phyloP scores from a whole-genome alignment of 139 green algal species.

The Mesostigma viride region DNA sequence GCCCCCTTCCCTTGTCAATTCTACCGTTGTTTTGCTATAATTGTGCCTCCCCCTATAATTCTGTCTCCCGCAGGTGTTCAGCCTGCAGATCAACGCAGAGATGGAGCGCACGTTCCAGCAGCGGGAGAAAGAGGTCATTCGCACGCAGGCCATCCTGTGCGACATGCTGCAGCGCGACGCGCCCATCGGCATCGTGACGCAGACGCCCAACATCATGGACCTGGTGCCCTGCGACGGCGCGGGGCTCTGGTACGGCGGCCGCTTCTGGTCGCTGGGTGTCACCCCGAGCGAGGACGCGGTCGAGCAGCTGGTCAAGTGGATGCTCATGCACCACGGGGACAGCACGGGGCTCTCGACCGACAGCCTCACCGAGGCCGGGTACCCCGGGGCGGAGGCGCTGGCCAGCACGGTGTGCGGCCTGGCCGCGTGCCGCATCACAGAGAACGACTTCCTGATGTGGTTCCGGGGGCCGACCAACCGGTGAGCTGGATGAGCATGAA shows the following conservation, averaged over 20 bases:
- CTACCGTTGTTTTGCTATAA: too few species aligned
- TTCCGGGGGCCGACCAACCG: conserved; percentile 15
- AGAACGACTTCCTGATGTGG: conserved; percentile 37
- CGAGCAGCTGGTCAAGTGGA: conserved; percentile 19
- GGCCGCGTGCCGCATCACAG: conserved; percentile 29
- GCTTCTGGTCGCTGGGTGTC: conserved; percentile 27
- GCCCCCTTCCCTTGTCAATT: too few species aligned
- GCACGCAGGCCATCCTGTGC: conserved; percentile 33
- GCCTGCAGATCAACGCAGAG: conserved; percentile 34
- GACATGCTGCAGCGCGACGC: conserved; percentile 36
- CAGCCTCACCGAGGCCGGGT: conserved; percentile 26
- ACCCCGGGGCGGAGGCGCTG: conserved; percentile 17
- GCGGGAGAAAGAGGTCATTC: conserved; percentile 33
- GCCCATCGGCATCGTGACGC: conserved; percentile 31
- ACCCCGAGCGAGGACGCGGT: conserved; percentile 28
- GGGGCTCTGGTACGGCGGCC: conserved; percentile 22
- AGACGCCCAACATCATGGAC: conserved; percentile 35
- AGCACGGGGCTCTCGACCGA: conserved; percentile 31
- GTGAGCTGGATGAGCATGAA: too few species aligned
- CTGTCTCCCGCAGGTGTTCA: conserved; percentile 26
- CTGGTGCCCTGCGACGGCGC: conserved; percentile 31
- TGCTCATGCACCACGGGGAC: conserved; percentile 26
- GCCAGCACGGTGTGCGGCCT: conserved; percentile 27
- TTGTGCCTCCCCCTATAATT: too few species aligned
- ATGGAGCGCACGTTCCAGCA: conserved; percentile 29